Percentiles rank a stretch among this genome's conserved stretches.
phyloP scores from a whole-genome alignment of 202 grass and related monocot species.

The Elaeis oleifera region DNA sequence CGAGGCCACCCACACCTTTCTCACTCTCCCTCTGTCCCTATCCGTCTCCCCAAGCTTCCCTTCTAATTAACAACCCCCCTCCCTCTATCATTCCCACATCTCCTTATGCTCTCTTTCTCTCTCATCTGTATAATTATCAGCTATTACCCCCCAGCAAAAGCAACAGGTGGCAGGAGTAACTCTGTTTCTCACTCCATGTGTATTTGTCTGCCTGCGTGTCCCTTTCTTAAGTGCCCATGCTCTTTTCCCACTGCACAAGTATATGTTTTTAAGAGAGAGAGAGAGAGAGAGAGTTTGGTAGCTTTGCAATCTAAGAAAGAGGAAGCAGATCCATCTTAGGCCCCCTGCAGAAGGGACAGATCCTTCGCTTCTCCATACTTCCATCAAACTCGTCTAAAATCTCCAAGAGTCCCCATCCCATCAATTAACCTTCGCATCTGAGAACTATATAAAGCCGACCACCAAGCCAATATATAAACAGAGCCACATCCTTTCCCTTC shows the following conservation, averaged over 20 bases:
- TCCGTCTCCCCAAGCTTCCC: too few relatives aligned
- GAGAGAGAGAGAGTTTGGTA: background rate
- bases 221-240: background rate
- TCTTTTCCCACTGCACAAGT: background rate
- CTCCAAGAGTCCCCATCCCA: background rate
- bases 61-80: too few relatives aligned
- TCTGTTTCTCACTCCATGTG: background rate
- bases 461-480: background rate
- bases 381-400: slow-evolving; percentile 2
- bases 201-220: background rate
- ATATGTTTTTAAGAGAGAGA: slow-evolving; percentile 3
- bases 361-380: slow-evolving; percentile 2
- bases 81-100: too few relatives aligned
- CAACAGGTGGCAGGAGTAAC: background rate
- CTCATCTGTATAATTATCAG: background rate
- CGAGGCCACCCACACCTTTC: background rate
- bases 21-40: background rate
- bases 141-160: background rate
- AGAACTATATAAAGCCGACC: background rate
- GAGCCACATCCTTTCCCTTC: background rate
- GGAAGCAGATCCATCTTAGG: slow-evolving; percentile 4
- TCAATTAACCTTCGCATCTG: background rate
- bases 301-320: slow-evolving; percentile 8
- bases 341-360: slow-evolving; percentile 10
- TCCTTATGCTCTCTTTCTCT: background rate